phyloP scores from a whole-genome alignment of 768 basidiomycete species.

The Mycena galericulata region DNA sequence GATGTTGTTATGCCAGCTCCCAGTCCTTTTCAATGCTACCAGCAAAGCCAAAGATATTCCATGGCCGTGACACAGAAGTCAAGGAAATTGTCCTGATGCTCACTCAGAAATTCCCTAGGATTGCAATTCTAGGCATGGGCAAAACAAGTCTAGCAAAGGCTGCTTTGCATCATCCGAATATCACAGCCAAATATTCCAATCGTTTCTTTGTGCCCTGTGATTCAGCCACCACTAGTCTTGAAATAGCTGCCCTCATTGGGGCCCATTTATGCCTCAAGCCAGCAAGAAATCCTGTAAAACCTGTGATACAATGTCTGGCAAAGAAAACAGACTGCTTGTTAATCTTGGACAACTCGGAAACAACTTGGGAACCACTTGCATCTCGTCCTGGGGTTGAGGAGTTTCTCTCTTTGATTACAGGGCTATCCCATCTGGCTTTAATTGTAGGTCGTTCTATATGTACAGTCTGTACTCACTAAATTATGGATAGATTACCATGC shows the following conservation, averaged over 20 bases:
- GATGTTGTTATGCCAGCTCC: background rate
- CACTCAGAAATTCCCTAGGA: background rate
- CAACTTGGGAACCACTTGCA: slow-evolving; percentile 4
- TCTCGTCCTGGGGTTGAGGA: slow-evolving; percentile 1
- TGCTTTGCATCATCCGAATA: slow-evolving; percentile 8
- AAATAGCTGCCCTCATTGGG: background rate
- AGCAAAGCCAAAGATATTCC: slow-evolving; percentile 13
- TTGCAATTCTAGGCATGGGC: background rate
- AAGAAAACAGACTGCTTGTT: background rate
- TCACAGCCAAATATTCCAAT: background rate
- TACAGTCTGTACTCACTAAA: background rate
- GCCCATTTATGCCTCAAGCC: background rate
- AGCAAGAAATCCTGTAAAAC: background rate
- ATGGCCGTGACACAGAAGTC: slow-evolving; percentile 13
- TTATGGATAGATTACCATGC: background rate
- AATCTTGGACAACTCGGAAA: slow-evolving; percentile 15
- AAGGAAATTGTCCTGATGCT: background rate
- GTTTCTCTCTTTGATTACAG: background rate
- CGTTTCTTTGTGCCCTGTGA: slow-evolving; percentile 10
- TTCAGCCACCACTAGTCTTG: background rate
- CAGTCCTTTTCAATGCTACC: slow-evolving; percentile 7
- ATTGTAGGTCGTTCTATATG: background rate
- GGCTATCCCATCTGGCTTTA: background rate
- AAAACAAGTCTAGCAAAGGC: slow-evolving; percentile 2
- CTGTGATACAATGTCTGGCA: background rate